These are phyloP conservation scores for Ogataea paradorogensis DNA, from an alignment of 805 yeast genomes.

Conservation along the genomic window DNA sequence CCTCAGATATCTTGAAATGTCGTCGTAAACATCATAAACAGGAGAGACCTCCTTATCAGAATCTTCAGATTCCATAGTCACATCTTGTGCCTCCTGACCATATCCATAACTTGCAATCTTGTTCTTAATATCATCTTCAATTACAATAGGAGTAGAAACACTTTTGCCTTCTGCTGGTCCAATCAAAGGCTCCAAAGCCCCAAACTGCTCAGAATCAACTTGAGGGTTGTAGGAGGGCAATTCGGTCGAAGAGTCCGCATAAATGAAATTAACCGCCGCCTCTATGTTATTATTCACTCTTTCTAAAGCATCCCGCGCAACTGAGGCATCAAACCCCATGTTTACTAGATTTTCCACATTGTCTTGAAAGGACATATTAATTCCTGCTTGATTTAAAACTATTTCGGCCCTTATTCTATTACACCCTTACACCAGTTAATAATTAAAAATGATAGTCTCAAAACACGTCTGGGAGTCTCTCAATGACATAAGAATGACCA, in stretches of 20 bases:
- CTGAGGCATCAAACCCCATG: conserved; percentile 29
- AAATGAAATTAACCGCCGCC: conserved; percentile 37
- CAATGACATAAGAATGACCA: conserved; percentile 86
- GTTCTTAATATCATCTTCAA: conserved; percentile 27
- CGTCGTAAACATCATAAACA: conserved; percentile 32
- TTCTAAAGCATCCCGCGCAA: conserved; percentile 36
- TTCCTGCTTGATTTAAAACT: not conserved
- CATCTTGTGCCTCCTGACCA: conserved; percentile 4
- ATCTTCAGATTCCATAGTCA: conserved; percentile 7
- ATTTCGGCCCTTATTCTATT: not conserved
- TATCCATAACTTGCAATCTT: conserved; percentile 24
- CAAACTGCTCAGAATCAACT: conserved; percentile 5
- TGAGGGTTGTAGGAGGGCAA: conserved; percentile 16
- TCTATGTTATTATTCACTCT: conserved; percentile 32
- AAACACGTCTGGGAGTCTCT: conserved; percentile 92
- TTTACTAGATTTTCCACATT: conserved; percentile 22
- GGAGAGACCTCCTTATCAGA: conserved; percentile 3
- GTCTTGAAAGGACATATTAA: conserved; percentile 22
- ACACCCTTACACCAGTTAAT: conserved; percentile 10
- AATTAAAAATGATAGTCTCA: conserved; percentile 25
- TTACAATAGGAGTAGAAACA: conserved; percentile 16
- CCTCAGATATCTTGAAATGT: conserved; percentile 28
- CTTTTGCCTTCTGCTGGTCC: conserved; percentile 13
- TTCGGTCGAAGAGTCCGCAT: conserved; percentile 22
- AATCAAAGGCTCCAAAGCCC: conserved; percentile 10